Evolutionary conservation across 441 rosid genomes (phyloP).

Genomic region (Erodium texanum): DNA sequence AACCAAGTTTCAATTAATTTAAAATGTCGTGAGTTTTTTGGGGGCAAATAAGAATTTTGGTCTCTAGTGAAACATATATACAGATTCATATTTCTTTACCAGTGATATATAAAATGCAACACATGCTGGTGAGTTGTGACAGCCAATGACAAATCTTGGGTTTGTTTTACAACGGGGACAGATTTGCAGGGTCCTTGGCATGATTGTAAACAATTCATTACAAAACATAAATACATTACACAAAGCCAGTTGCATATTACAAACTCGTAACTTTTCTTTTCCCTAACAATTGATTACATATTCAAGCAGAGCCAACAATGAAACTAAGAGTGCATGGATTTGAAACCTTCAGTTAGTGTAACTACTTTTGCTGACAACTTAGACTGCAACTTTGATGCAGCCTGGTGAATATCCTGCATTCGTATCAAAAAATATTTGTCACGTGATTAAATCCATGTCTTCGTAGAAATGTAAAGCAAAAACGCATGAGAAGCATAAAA

Average conservation of each 20-base stretch:
- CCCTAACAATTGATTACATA: conserved; percentile 6
- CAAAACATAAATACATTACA: conserved; percentile 1
- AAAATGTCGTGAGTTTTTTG: neutral
- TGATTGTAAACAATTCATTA: neutral
- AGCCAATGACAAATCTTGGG: neutral
- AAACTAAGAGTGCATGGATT: conserved; percentile 43
- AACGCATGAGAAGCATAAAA: neutral
- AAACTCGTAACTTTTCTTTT: neutral
- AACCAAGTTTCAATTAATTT: neutral
- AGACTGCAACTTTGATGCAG: conserved; percentile 62
- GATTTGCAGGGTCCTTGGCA: neutral
- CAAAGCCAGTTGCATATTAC: conserved; percentile 5
- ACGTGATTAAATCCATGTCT: neutral
- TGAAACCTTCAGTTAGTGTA: conserved; percentile 85
- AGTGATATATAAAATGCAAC: neutral
- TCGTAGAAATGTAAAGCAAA: neutral
- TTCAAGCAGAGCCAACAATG: neutral
- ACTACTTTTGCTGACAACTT: conserved; percentile 73
- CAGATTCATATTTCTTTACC: neutral
- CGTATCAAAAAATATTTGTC: conserved; percentile 3
- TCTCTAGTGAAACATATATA: neutral
- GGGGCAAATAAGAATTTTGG: too few relatives aligned
- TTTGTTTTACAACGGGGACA: neutral
- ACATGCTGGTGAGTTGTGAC: too few relatives aligned
- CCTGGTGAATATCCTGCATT: conserved; percentile 72